phyloP scores from a whole-genome alignment of 345 rosid genomes.

The Arabidopsis arenosa region DNA sequence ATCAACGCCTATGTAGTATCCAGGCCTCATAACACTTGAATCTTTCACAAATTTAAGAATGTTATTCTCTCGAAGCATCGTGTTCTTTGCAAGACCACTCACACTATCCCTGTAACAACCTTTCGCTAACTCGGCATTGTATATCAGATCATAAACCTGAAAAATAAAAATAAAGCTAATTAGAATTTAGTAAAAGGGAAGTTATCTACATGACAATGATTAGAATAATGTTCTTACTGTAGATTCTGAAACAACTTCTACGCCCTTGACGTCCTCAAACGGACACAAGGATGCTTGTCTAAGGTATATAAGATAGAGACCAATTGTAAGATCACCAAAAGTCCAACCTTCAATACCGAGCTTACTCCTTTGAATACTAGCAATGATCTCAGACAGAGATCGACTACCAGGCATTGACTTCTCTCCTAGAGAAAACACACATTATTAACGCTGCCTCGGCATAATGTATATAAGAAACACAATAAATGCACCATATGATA shows the following conservation, averaged over 20 bases:
- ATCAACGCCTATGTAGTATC: constrained; percentile 81
- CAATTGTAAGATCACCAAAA: constrained; percentile 91
- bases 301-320: constrained; percentile 86
- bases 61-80: constrained; percentile 82
- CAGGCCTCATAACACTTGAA: constrained; percentile 93
- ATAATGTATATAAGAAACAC: constrained; percentile 16
- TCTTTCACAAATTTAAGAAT: constrained; percentile 73
- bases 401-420: constrained; percentile 58
- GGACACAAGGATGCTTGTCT: constrained; percentile 76
- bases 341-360: constrained; percentile 91
- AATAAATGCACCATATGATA: constrained; percentile 24
- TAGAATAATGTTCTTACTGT: constrained; percentile 48
- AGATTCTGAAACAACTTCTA: constrained; percentile 66
- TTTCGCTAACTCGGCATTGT: constrained; percentile 84
- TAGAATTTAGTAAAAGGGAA: constrained; percentile 21
- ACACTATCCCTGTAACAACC: constrained; percentile 69
- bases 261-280: constrained; percentile 75
- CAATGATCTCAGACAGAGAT: constrained; percentile 77
- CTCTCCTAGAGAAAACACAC: constrained; percentile 49
- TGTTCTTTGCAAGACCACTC: constrained; percentile 62
- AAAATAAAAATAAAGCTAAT: constrained; percentile 18
- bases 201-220: constrained; percentile 1
- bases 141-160: constrained; percentile 84
- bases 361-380: constrained; percentile 91
- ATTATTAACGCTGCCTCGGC: constrained; percentile 23